These are phyloP conservation scores for Pilatotrama ljubarskyi DNA, from an alignment of 768 basidiomycete species.

Conservation along the genomic window DNA sequence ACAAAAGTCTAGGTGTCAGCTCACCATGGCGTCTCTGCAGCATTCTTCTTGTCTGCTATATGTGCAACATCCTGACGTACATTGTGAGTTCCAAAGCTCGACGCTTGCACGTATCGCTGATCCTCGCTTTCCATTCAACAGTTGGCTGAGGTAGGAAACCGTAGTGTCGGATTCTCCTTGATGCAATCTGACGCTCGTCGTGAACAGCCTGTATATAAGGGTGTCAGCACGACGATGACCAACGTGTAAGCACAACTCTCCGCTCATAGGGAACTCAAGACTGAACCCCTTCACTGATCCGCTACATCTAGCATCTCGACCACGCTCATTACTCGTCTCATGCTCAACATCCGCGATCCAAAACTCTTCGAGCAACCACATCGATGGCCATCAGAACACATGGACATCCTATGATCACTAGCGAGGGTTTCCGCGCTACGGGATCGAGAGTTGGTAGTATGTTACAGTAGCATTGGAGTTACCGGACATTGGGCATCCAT, in stretches of 20 bases:
- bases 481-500: too few species aligned
- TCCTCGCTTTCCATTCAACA: not conserved
- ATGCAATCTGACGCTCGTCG: too few species aligned
- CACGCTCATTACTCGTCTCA: constrained; percentile 14
- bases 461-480: too few species aligned
- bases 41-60: constrained; percentile 3
- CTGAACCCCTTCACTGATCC: not conserved
- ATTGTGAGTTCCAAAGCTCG: not conserved
- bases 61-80: constrained; percentile 9
- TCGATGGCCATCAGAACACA: constrained; percentile 4
- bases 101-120: not conserved
- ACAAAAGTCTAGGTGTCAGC: not conserved
- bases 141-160: not conserved
- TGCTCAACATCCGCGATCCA: constrained; percentile 20
- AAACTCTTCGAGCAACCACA: constrained; percentile 6
- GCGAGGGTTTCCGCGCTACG: too few species aligned
- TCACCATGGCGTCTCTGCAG: not conserved
- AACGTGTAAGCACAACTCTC: constrained; percentile 1
- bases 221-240: constrained; percentile 9
- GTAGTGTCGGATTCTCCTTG: not conserved
- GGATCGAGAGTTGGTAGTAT: too few species aligned
- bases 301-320: constrained; percentile 2
- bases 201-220: constrained; percentile 4
- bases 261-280: not conserved
- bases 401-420: not conserved